Percentiles rank a stretch among this genome's conserved stretches.
phyloP scores from a whole-genome alignment of 176 grass and related monocot species.

The Raddia guianensis region DNA sequence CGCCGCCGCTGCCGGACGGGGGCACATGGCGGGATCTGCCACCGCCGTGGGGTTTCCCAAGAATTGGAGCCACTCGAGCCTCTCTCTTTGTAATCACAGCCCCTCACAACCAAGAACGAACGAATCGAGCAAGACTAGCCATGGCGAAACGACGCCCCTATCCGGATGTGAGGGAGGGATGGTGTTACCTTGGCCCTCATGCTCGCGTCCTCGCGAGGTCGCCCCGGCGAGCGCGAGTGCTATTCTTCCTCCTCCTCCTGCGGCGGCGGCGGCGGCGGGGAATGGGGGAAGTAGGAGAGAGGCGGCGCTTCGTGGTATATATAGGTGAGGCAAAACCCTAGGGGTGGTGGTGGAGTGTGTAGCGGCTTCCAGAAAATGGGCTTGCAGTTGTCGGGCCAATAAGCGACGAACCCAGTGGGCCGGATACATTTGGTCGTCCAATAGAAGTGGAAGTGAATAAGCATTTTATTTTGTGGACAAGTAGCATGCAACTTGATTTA shows the following conservation, averaged over 20 bases:
- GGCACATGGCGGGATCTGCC: conserved; percentile 27
- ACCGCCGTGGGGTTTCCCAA: not conserved
- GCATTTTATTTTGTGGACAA: too few relatives aligned
- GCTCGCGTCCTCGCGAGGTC: conserved; percentile 26
- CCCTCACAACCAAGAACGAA: conserved; percentile 20
- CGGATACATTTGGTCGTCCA: not conserved
- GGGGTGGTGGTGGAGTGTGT: not conserved
- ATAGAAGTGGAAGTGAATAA: too few relatives aligned
- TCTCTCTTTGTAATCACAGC: conserved; percentile 61
- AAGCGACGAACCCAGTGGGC: not conserved
- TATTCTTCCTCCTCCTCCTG: not conserved
- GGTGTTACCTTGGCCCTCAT: conserved; percentile 79
- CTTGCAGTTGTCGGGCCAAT: not conserved
- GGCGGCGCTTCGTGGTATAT: conserved; percentile 9
- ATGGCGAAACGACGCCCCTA: not conserved
- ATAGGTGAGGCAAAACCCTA: conserved; percentile 53
- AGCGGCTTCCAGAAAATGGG: conserved; percentile 20
- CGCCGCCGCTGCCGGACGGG: not conserved
- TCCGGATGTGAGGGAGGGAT: too few relatives aligned
- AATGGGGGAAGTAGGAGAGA: not conserved
- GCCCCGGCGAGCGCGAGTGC: conserved; percentile 16
- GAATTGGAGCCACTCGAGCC: conserved; percentile 48
- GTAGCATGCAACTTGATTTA: too few relatives aligned
- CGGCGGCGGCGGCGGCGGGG: conserved; percentile 4
- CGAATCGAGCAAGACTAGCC: not conserved